These are phyloP conservation scores for Solanum chilense DNA, from an alignment of 257 asterid genomes.

Conservation along the genomic window DNA sequence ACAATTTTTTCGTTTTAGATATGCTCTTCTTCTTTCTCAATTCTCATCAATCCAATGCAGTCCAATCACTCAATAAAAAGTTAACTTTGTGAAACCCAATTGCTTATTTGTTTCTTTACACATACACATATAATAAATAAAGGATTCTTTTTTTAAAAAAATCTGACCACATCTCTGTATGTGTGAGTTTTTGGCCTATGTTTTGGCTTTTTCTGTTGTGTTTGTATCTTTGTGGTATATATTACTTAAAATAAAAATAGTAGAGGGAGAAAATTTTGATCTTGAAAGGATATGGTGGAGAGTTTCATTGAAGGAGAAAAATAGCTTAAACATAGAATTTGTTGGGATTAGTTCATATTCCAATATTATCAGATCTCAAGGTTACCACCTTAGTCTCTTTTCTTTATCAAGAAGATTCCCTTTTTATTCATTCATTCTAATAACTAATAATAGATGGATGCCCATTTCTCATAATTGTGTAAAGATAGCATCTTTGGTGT, in stretches of 20 bases:
- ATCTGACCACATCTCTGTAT: constrained; percentile 55
- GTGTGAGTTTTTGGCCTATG: constrained; percentile 54
- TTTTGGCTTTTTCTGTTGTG: constrained; percentile 41
- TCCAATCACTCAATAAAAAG: constrained; percentile 32
- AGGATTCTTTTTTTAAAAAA: background rate
- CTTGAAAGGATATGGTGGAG: constrained; percentile 19
- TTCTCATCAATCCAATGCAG: constrained; percentile 44
- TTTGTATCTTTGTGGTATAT: constrained; percentile 45
- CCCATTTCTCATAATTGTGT: constrained; percentile 5
- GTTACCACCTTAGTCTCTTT: constrained; percentile 9
- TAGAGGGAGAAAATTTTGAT: constrained; percentile 4
- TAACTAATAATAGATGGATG: background rate
- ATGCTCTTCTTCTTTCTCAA: constrained; percentile 24
- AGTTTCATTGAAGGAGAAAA: constrained; percentile 1
- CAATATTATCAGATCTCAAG: constrained; percentile 61
- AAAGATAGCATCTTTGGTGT: constrained; percentile 21
- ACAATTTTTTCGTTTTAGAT: background rate
- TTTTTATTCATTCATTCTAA: constrained; percentile 9
- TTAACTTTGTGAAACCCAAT: constrained; percentile 9
- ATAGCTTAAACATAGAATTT: constrained; percentile 15
- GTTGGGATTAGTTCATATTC: constrained; percentile 28
- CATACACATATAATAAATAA: background rate
- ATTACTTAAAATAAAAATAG: background rate
- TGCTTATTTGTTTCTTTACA: background rate
- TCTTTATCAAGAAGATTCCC: constrained; percentile 30